A percentile compares a stretch with the other conserved stretches of the same genome.
phyloP scores from a whole-genome alignment of 2,329 filamentous ascomycete species.

The Periglandula ipomoeae region DNA sequence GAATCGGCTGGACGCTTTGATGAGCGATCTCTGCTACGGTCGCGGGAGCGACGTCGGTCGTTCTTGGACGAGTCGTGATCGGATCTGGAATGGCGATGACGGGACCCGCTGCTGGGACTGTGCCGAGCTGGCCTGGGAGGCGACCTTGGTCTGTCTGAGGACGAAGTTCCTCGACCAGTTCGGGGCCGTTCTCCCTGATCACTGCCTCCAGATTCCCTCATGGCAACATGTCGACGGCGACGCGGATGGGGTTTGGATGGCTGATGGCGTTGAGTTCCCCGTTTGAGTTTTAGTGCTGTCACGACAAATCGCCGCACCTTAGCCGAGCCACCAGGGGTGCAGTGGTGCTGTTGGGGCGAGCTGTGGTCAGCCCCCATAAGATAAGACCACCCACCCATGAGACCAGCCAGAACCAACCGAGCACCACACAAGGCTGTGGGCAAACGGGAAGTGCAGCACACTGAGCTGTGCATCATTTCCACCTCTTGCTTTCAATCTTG shows the following conservation, averaged over 20 bases:
- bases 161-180: conserved; percentile 24
- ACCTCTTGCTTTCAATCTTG: neutral
- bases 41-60: conserved; percentile 28
- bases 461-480: neutral
- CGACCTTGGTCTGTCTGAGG: conserved; percentile 23
- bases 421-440: neutral
- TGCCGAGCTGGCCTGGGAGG: conserved; percentile 22
- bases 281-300: conserved; percentile 31
- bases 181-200: conserved; percentile 28
- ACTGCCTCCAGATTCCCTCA: conserved; percentile 29
- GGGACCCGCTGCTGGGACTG: conserved; percentile 19
- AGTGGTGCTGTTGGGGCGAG: neutral
- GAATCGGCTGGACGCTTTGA: conserved; percentile 18
- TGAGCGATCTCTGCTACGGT: conserved; percentile 26
- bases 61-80: conserved; percentile 21
- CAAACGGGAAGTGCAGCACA: too few species aligned
- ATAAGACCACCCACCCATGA: neutral
- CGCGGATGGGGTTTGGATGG: conserved; percentile 22
- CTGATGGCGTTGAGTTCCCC: conserved; percentile 19
- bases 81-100: conserved; percentile 24
- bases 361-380: neutral
- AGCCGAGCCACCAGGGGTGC: conserved; percentile 19
- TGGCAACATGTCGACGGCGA: conserved; percentile 31
- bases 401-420: neutral
- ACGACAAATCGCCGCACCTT: conserved; percentile 30